Conservation (phyloP, 2,329 filamentous ascomycete genomes). For the Zelopaecilomyces penicillatus region DNA sequence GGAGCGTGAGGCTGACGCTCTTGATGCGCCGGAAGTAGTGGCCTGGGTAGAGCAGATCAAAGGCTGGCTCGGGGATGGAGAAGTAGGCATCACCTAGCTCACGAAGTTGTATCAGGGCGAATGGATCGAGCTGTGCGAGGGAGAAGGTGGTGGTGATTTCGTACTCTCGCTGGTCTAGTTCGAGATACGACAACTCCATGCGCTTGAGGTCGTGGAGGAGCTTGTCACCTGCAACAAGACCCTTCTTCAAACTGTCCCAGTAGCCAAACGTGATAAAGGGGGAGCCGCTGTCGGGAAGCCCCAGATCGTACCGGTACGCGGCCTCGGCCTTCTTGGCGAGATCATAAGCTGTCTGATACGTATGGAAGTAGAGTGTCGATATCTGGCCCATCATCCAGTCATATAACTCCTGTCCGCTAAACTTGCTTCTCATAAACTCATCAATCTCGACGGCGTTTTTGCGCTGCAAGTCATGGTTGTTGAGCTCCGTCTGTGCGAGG, state of each 20-base stretch:
- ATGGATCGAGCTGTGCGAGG: slow-evolving; percentile 5
- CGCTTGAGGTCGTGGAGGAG: slow-evolving; percentile 3
- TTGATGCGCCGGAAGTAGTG: slow-evolving; percentile 27
- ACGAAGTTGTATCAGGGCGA: slow-evolving; percentile 5
- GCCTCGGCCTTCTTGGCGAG: slow-evolving; percentile 3
- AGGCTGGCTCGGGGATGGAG: not conserved
- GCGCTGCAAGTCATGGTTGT: no score
- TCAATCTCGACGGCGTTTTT: no score
- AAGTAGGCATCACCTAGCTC: slow-evolving; percentile 2
- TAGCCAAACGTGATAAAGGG: slow-evolving; percentile 1
- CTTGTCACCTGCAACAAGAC: slow-evolving; percentile 7
- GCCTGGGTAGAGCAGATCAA: slow-evolving; percentile 25
- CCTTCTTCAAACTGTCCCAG: slow-evolving; percentile 7
- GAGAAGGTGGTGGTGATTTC: slow-evolving; percentile 9
- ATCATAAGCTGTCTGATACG: not conserved
- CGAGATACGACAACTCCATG: slow-evolving; percentile 7
- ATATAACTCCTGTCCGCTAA: no score
- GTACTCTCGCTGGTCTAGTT: slow-evolving; percentile 6
- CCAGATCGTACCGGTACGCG: slow-evolving; percentile 1
- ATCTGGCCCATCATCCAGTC: no score
- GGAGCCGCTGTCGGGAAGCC: slow-evolving; percentile 2
- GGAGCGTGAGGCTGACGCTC: slow-evolving; percentile 22
- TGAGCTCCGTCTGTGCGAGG: no score
- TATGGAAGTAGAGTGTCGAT: slow-evolving; percentile 2
- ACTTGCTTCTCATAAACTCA: no score